Conservation (phyloP, 768 basidiomycete genomes). For the Termitomyces sp. region DNA sequence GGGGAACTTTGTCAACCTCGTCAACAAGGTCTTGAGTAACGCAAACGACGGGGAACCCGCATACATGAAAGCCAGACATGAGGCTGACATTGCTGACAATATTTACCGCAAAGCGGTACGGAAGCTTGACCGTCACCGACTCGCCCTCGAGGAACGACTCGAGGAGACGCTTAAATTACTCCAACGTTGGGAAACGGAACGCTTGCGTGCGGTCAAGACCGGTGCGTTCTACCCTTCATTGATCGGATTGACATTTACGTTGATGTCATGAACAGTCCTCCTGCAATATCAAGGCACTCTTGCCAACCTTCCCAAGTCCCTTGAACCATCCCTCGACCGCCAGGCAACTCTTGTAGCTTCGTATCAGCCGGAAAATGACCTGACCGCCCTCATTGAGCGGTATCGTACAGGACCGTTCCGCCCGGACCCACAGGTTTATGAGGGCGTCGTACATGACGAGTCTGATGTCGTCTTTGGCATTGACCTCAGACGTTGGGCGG, state of each 20-base stretch:
- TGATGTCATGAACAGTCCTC: slow-evolving; percentile 45
- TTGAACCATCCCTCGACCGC: slow-evolving; percentile 62
- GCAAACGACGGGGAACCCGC: slow-evolving; percentile 54
- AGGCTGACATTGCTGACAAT: slow-evolving; percentile 80
- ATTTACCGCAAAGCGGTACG: slow-evolving; percentile 78
- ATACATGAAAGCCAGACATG: slow-evolving; percentile 65
- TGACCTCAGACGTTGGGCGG: slow-evolving; percentile 88
- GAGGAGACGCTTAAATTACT: slow-evolving; percentile 78
- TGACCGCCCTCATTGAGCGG: slow-evolving; percentile 84
- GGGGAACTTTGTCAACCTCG: slow-evolving; percentile 60
- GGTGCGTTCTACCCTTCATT: slow-evolving; percentile 37
- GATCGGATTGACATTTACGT: not conserved
- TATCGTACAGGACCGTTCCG: slow-evolving; percentile 93
- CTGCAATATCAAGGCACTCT: slow-evolving; percentile 86
- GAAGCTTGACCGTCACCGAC: slow-evolving; percentile 78
- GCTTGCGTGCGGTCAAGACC: slow-evolving; percentile 81
- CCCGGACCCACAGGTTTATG: slow-evolving; percentile 81
- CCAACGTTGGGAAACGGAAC: slow-evolving; percentile 84
- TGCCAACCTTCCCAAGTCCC: slow-evolving; percentile 62
- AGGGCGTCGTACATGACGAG: slow-evolving; percentile 78
- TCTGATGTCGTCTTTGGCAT: slow-evolving; percentile 89
- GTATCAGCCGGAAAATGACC: slow-evolving; percentile 85
- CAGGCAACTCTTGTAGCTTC: slow-evolving; percentile 75
- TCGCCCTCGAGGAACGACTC: slow-evolving; percentile 80
- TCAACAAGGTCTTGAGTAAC: slow-evolving; percentile 65